Evolutionary conservation across 106 monocot genomes (phyloP), one percentile per base, ranked within the genome.

Genomic region (Platanthera zijinensis): DNA sequence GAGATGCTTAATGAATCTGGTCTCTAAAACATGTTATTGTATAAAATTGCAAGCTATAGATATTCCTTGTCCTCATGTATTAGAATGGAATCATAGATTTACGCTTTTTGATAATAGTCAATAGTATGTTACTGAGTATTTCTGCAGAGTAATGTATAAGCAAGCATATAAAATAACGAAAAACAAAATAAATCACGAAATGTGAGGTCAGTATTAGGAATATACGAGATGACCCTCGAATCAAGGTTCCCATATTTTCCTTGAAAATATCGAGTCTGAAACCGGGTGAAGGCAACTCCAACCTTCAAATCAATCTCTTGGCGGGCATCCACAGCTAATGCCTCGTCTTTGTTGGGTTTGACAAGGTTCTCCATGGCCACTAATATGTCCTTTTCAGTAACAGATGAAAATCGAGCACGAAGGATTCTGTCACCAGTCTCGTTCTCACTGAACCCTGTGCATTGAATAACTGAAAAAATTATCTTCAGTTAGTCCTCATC

Each of bases 261-360:
- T 82, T 97, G 96, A 75, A 97, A 97, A 84, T 93, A 97, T 28
- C 93, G 87, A 47, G 96, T 97, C 76, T 97, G 96, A 78, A 97
- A 97, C 64, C 96, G 84, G 57, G 96, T 97, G 82, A 97, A 97
- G 12, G 96, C 93, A 46, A 93, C 96, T 83, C 96, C 96, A 74
- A 97, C 96, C 78, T 97, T 97, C 84, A 97, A 89, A 84, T 97
- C 96, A 66, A 97, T 93, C 78, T 97, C 93, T 84, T 97, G 96
- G 22, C 96, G 87, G 80, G 96, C 96, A 80, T 97, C 96, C 66
- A 93, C 96, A 78, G 96, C 85, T 75, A 97, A 78, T 48, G 96
- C 83, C 82, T 97, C 96, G 79, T 91, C 80, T 79, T 94, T 93
- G 69, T 85, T 97, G 48, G 96, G 96, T 81, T 75, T 82, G 82